A percentile compares a stretch with the other conserved stretches of the same genome.
Conservation (phyloP, 2,329 filamentous ascomycete genomes). For the Knufia petricola region DNA sequence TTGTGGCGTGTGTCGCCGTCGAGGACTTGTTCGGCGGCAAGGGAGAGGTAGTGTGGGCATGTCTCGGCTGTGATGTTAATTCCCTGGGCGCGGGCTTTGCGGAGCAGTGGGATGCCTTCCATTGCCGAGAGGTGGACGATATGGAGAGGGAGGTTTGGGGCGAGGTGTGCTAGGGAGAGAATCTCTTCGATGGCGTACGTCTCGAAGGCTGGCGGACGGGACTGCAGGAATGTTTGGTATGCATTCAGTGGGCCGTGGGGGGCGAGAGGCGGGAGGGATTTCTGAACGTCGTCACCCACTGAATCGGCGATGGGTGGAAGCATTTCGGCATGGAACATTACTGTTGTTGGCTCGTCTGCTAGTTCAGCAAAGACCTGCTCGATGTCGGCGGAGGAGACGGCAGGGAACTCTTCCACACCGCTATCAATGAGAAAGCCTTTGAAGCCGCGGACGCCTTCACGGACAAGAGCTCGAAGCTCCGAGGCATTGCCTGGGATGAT, state of each 20-base stretch:
- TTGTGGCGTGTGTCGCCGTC: slow-evolving; percentile 88
- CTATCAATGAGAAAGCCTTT: slow-evolving; percentile 97
- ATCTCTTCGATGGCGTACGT: slow-evolving; percentile 85
- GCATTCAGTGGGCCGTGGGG: slow-evolving; percentile 63
- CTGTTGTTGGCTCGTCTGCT: slow-evolving; percentile 70
- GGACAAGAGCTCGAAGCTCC: slow-evolving; percentile 69
- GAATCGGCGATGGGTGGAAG: slow-evolving; percentile 75
- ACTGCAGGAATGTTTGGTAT: slow-evolving; percentile 86
- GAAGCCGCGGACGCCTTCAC: slow-evolving; percentile 83
- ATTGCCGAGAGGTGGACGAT: slow-evolving; percentile 90
- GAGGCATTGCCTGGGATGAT: slow-evolving; percentile 80
- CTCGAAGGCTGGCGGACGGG: slow-evolving; percentile 80
- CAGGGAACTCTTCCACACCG: slow-evolving; percentile 91
- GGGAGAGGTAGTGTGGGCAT: slow-evolving; percentile 86
- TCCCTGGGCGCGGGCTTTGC: slow-evolving; percentile 60
- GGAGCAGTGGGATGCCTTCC: slow-evolving; percentile 73
- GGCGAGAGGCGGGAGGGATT: slow-evolving; percentile 57
- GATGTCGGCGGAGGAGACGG: slow-evolving; percentile 72
- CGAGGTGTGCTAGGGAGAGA: slow-evolving; percentile 66
- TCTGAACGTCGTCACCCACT: slow-evolving; percentile 66
- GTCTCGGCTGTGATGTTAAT: slow-evolving; percentile 88
- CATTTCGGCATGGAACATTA: slow-evolving; percentile 99
- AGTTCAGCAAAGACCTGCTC: slow-evolving; percentile 69
- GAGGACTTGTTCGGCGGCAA: slow-evolving; percentile 71
- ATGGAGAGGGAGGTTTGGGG: slow-evolving; percentile 75